Evolutionary conservation across 306 rosid species (phyloP).

Genomic region (Fagus crenata): DNA sequence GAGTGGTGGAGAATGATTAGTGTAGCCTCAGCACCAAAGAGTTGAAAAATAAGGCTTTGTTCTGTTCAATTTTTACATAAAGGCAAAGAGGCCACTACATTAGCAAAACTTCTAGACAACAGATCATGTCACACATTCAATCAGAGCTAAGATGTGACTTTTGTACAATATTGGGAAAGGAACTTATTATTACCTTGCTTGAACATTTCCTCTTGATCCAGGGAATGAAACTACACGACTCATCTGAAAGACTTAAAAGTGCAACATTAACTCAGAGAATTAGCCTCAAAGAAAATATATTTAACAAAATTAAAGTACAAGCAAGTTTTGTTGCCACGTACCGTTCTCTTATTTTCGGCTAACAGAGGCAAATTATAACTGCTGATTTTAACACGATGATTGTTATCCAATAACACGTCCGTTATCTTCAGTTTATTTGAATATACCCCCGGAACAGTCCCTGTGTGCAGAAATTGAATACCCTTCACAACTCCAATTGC

Average conservation of each 20-base stretch:
- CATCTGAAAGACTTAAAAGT: conserved; percentile 43
- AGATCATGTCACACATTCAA: background rate
- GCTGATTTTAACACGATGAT: conserved; percentile 74
- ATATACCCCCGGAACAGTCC: conserved; percentile 83
- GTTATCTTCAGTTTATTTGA: conserved; percentile 80
- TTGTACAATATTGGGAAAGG: conserved; percentile 4
- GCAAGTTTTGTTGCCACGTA: conserved; percentile 30
- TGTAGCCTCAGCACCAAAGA: conserved; percentile 5
- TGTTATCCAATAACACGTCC: conserved; percentile 68
- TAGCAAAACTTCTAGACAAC: conserved; percentile 9
- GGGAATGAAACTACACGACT: conserved; percentile 44
- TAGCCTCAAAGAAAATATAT: conserved; percentile 12
- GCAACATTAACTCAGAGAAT: conserved; percentile 17
- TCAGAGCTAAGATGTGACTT: conserved; percentile 11
- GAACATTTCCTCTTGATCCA: conserved; percentile 59
- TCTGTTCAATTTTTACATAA: conserved; percentile 19
- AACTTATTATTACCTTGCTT: conserved; percentile 47
- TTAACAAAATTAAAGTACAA: background rate
- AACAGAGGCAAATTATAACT: conserved; percentile 66
- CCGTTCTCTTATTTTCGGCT: conserved; percentile 56
- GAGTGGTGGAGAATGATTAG: background rate
- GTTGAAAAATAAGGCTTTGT: background rate
- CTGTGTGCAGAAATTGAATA: conserved; percentile 90
- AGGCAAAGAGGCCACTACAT: background rate
- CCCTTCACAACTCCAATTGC: conserved; percentile 86